Percentiles rank a stretch among this genome's conserved stretches.
phyloP scores from a whole-genome alignment of 164 flowering plant genomes.

The Macadamia integrifolia region DNA sequence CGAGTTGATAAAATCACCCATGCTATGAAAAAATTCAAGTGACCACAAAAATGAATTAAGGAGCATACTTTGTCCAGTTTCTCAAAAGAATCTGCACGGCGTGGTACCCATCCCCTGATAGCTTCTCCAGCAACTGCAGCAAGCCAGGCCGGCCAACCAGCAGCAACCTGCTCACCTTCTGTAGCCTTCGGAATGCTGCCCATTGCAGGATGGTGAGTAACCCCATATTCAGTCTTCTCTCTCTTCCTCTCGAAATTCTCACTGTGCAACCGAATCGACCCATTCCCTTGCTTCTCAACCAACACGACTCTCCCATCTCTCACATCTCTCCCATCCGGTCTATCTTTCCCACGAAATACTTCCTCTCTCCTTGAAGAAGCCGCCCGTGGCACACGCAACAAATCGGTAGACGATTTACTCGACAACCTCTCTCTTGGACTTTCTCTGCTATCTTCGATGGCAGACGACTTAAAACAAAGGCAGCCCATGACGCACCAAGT shows the following conservation, averaged over 20 bases:
- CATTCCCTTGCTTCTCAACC: slow-evolving; percentile 58
- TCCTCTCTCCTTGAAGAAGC: slow-evolving; percentile 60
- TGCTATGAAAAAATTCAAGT: background rate
- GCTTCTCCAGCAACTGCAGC: slow-evolving; percentile 97
- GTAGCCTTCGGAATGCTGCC: slow-evolving; percentile 50
- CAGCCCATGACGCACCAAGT: slow-evolving; percentile 53
- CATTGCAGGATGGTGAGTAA: slow-evolving; percentile 37
- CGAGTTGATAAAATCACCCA: background rate
- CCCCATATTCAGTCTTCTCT: slow-evolving; percentile 42
- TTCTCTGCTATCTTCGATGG: slow-evolving; percentile 72
- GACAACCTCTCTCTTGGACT: slow-evolving; percentile 59
- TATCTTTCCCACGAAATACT: slow-evolving; percentile 30
- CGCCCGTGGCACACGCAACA: slow-evolving; percentile 28
- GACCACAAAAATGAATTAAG: background rate
- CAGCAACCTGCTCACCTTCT: slow-evolving; percentile 91
- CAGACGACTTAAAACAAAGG: slow-evolving; percentile 67
- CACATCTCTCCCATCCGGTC: slow-evolving; percentile 22
- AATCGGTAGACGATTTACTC: slow-evolving; percentile 39
- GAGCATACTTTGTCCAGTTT: slow-evolving; percentile 79
- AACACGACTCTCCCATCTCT: slow-evolving; percentile 45
- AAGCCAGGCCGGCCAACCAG: slow-evolving; percentile 99
- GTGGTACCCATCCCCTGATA: slow-evolving; percentile 89
- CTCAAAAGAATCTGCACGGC: slow-evolving; percentile 94
- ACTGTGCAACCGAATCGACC: slow-evolving; percentile 31
- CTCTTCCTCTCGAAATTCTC: slow-evolving; percentile 61